Evolutionary conservation across 768 basidiomycete species (phyloP), one percentile per base, ranked within the genome.

Genomic region (Pleurotus salmoneostramineus): DNA sequence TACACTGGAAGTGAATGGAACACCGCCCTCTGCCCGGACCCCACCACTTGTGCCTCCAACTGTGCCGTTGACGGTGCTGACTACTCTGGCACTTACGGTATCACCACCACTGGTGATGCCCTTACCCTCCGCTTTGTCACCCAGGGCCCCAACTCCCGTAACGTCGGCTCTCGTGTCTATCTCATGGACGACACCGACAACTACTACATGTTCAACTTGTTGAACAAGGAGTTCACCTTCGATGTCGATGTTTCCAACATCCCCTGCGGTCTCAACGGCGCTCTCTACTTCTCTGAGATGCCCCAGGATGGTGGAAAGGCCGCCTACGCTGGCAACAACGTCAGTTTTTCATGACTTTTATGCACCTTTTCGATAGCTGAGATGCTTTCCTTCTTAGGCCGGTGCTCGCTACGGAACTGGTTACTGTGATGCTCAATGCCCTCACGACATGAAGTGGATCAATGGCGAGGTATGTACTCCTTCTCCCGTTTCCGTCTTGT

Each of bases 261-360:
- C 48, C 71, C 71, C n/a, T 78, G 77, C 62, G 77, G 77, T 59
- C 75, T 85, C 65, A 85, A 85, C 67, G 83, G 79, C 61, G 50
- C 50, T 75, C 64, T 78, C 65, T 79, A 79, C 70, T 76, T 79
- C 67, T 64, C 68, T 48, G 69, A 74, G 64, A 79, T 79, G 77
- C 74, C 69, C 59, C 67, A 72, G 5, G 76, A 77, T 63, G 76
- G 76, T 68, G 76, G 76, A 42, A 54, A 65, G 60, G 58, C 74
- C 57, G 68, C 67, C 62, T 72, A 67, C 69, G 58, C 74, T 40
- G 68, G 42, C 65, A 77, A 78, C 71, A 74, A 73, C 5, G 50
- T 51, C 4, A 35, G 34, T 6, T 46, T 46, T 46, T 15, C 45
- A 14, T 6, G 6, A 21, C n/a, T 46, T 15, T 5, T 2, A 17